Percentiles rank a stretch among this genome's conserved stretches.
Evolutionary conservation across 108 stramenopile genomes (phyloP).

Genomic region (Nannochloropsis salina): DNA sequence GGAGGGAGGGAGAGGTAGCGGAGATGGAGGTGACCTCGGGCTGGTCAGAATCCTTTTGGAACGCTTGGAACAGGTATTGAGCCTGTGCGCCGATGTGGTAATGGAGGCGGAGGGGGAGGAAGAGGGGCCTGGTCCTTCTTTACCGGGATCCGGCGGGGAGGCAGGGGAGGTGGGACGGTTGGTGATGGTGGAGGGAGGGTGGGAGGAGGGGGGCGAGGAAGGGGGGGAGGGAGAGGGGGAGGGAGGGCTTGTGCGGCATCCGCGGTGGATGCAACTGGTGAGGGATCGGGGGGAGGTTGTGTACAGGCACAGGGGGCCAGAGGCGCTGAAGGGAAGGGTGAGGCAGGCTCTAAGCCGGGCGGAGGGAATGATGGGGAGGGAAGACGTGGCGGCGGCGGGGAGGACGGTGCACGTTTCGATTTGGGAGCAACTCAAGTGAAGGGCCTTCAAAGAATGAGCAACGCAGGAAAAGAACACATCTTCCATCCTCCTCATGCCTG

Average conservation of each 20-base stretch:
- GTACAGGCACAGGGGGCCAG: not conserved
- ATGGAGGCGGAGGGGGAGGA: constrained; percentile 10
- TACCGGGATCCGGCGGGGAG: too few relatives aligned
- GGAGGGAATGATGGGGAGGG: not conserved
- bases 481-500: not conserved
- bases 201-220: not conserved
- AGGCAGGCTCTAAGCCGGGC: not conserved
- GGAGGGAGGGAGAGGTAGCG: not conserved
- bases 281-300: not conserved
- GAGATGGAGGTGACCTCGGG: not conserved
- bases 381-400: not conserved
- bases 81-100: not conserved
- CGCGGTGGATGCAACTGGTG: not conserved
- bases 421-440: not conserved
- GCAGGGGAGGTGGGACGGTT: not conserved
- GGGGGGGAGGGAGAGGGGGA: constrained; percentile 18
- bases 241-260: not conserved
- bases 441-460: not conserved
- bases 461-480: not conserved
- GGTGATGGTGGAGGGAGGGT: not conserved
- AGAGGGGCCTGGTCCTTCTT: too few relatives aligned
- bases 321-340: not conserved
- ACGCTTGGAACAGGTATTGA: constrained; percentile 11
- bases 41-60: not conserved
- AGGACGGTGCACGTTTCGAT: not conserved